A percentile compares a stretch with the other conserved stretches of the same genome.
Evolutionary conservation across 2,329 filamentous ascomycete species (phyloP).

Genomic region (Fusarium zealandicum): DNA sequence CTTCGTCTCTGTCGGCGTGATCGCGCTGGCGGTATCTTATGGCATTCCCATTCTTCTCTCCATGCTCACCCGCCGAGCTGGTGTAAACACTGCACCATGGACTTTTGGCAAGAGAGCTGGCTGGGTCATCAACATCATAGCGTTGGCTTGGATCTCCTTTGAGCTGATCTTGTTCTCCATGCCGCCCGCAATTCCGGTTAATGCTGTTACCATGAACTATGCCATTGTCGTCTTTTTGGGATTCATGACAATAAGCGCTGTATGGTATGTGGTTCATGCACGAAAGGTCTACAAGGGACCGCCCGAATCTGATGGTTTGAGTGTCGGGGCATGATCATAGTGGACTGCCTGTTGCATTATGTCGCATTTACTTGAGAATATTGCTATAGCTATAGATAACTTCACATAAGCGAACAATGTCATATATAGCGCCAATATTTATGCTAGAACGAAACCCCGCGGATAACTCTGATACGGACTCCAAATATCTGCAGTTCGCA

Average conservation of each 20-base stretch:
- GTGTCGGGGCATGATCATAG: background rate
- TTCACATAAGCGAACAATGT: too few species aligned
- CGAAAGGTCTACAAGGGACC: conserved; percentile 39
- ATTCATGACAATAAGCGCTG: conserved; percentile 64
- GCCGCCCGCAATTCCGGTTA: conserved; percentile 68
- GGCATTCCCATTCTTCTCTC: conserved; percentile 77
- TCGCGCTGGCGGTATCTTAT: conserved; percentile 78
- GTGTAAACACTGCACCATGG: conserved; percentile 69
- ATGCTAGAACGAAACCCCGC: too few species aligned
- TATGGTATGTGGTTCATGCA: conserved; percentile 66
- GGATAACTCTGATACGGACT: too few species aligned
- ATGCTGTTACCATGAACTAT: conserved; percentile 68
- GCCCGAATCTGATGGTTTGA: conserved; percentile 33
- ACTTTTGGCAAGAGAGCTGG: conserved; percentile 71
- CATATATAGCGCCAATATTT: too few species aligned
- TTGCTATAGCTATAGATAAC: too few species aligned
- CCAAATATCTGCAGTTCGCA: too few species aligned
- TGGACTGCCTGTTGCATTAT: too few species aligned
- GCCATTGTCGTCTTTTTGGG: conserved; percentile 71
- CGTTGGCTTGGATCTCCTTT: conserved; percentile 72
- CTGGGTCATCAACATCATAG: conserved; percentile 70
- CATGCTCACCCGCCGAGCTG: conserved; percentile 67
- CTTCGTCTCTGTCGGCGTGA: conserved; percentile 81
- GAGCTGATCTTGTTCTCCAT: conserved; percentile 80
- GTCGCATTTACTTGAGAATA: too few species aligned